phyloP scores from a whole-genome alignment of 208 protist species.

The Porcisia hertigi region DNA sequence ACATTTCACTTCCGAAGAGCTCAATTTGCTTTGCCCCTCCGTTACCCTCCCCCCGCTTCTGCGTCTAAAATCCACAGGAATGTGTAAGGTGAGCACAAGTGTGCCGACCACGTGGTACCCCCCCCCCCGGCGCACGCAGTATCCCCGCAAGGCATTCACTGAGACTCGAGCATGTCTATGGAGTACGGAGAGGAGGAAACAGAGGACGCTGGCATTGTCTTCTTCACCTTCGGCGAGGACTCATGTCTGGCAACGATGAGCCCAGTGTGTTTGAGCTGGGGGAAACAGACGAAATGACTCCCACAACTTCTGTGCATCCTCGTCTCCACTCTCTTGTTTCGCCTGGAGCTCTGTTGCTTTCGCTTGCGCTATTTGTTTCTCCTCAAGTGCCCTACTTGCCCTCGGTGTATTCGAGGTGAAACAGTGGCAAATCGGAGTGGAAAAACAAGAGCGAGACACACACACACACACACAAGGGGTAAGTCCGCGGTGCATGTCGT shows the following conservation, averaged over 20 bases:
- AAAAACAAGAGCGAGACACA: neutral
- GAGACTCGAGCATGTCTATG: neutral
- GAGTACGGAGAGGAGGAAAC: too few relatives aligned
- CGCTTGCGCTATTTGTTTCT: neutral
- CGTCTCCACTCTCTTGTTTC: neutral
- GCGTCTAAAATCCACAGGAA: neutral
- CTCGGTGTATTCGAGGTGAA: neutral
- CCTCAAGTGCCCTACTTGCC: neutral
- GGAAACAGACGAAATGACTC: neutral
- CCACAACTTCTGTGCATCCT: neutral
- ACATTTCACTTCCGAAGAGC: neutral
- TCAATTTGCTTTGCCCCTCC: neutral
- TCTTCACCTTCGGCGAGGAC: too few relatives aligned
- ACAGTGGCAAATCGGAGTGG: neutral
- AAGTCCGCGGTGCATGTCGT: neutral
- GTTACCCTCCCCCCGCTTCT: neutral
- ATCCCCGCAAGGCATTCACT: neutral
- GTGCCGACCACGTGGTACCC: neutral
- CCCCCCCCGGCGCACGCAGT: neutral
- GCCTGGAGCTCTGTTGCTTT: neutral
- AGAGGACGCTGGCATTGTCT: too few relatives aligned
- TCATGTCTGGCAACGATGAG: neutral
- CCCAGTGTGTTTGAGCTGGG: neutral
- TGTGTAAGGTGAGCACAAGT: neutral
- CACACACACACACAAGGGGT: neutral